Evolutionary conservation across 139 green algal genomes (phyloP).

Genomic region (Micractinium conductrix): DNA sequence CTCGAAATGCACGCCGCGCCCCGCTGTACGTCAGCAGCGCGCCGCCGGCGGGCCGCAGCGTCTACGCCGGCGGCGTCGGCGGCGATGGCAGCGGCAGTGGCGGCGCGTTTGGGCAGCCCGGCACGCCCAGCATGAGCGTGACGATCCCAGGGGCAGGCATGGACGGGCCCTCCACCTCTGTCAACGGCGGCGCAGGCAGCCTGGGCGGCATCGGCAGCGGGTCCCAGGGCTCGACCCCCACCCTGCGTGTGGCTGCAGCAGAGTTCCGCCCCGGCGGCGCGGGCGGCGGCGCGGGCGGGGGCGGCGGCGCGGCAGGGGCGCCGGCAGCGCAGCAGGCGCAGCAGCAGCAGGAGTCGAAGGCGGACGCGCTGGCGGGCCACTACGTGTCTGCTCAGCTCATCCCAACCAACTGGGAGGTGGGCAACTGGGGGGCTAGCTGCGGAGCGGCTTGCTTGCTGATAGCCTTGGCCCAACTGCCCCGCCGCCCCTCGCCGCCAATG

Average conservation of each 20-base stretch:
- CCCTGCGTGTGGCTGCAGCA: background rate
- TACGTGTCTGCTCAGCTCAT: slow-evolving; percentile 19
- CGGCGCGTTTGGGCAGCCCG: background rate
- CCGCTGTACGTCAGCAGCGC: background rate
- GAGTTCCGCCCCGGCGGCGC: slow-evolving; percentile 10
- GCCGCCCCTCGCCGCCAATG: too few species aligned
- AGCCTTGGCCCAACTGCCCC: too few species aligned
- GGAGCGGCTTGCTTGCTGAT: too few species aligned
- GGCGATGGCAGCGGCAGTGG: background rate
- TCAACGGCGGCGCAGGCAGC: too few species aligned
- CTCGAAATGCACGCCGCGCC: too few species aligned
- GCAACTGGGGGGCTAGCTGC: too few species aligned
- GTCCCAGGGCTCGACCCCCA: background rate
- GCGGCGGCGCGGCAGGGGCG: background rate
- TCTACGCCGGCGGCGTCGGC: too few species aligned
- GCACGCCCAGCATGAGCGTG: background rate
- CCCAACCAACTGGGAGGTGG: background rate
- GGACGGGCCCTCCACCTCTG: too few species aligned
- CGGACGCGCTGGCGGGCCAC: background rate
- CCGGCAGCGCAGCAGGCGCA: background rate
- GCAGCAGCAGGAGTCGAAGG: background rate
- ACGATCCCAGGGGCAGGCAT: background rate
- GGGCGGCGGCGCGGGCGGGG: background rate
- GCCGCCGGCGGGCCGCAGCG: background rate
- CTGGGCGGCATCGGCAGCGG: background rate